A percentile compares a stretch with the other conserved stretches of the same genome.
Conservation (phyloP, 1,284 basidiomycete species). For the Ceratobasidium sp. region DNA sequence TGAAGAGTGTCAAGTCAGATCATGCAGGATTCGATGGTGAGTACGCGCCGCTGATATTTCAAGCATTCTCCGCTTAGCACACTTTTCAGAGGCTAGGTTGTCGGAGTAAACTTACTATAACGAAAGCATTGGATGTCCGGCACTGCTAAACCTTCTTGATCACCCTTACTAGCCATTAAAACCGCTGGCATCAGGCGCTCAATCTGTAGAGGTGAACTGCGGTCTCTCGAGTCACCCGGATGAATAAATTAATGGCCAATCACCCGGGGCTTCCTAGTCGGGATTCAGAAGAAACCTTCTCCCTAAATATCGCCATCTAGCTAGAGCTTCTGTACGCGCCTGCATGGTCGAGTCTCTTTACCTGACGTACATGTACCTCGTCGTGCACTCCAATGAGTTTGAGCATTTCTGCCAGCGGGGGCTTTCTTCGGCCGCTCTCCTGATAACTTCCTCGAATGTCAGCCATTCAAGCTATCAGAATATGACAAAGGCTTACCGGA, state of each 20-base stretch:
- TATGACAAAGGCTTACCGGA: not conserved
- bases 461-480: not conserved
- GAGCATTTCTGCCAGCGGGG: too few species aligned
- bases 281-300: too few species aligned
- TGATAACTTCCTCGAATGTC: too few species aligned
- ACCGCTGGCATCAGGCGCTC: conserved; percentile 13
- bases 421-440: too few species aligned
- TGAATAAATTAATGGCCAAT: not conserved
- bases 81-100: not conserved
- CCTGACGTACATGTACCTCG: too few species aligned
- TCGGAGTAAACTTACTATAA: not conserved
- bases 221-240: not conserved
- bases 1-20: conserved; percentile 1
- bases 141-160: not conserved
- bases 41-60: not conserved
- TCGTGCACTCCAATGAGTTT: too few species aligned
- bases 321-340: too few species aligned
- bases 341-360: too few species aligned
- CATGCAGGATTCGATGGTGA: not conserved
- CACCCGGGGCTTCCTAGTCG: too few species aligned
- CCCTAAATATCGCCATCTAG: too few species aligned
- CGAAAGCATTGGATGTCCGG: not conserved
- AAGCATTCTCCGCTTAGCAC: not conserved
- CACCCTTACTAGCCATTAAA: conserved; percentile 1
- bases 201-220: not conserved